Conservation (phyloP, 2,329 filamentous ascomycete species). For the Huntiella moniliformis region DNA sequence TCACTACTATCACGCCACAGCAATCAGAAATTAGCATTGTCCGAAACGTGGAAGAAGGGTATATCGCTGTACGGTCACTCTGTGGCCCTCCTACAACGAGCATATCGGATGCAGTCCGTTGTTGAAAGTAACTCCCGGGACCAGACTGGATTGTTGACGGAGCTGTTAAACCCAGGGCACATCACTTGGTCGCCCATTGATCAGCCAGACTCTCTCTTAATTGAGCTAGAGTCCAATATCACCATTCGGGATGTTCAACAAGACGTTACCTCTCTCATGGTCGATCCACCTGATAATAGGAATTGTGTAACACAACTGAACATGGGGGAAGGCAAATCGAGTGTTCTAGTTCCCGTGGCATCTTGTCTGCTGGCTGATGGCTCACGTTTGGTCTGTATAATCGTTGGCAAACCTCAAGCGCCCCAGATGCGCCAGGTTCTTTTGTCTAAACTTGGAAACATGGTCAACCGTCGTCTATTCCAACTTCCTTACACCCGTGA, state of each 20-base stretch:
- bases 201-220: slow-evolving; percentile 39
- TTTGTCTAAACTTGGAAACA: slow-evolving; percentile 32
- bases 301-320: slow-evolving; percentile 47
- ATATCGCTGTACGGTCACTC: slow-evolving; percentile 24
- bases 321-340: slow-evolving; percentile 55
- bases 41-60: slow-evolving; percentile 18
- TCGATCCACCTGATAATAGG: slow-evolving; percentile 17
- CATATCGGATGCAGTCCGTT: slow-evolving; percentile 21
- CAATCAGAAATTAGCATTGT: slow-evolving; percentile 15
- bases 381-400: slow-evolving; percentile 31
- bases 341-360: slow-evolving; percentile 49
- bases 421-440: slow-evolving; percentile 42
- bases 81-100: slow-evolving; percentile 23
- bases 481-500: slow-evolving; percentile 40
- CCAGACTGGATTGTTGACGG: slow-evolving; percentile 20
- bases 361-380: slow-evolving; percentile 33
- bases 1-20: slow-evolving; percentile 16
- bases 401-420: slow-evolving; percentile 42
- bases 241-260: slow-evolving; percentile 41
- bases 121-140: not conserved
- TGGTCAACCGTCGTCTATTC: slow-evolving; percentile 34
- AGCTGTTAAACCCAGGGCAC: slow-evolving; percentile 33
- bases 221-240: slow-evolving; percentile 46
- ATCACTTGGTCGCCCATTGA: slow-evolving; percentile 32
- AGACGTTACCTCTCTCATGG: slow-evolving; percentile 39